These are phyloP conservation scores for Metarhizium album DNA, from an alignment of 2,329 filamentous ascomycete genomes.

Conservation along the genomic window DNA sequence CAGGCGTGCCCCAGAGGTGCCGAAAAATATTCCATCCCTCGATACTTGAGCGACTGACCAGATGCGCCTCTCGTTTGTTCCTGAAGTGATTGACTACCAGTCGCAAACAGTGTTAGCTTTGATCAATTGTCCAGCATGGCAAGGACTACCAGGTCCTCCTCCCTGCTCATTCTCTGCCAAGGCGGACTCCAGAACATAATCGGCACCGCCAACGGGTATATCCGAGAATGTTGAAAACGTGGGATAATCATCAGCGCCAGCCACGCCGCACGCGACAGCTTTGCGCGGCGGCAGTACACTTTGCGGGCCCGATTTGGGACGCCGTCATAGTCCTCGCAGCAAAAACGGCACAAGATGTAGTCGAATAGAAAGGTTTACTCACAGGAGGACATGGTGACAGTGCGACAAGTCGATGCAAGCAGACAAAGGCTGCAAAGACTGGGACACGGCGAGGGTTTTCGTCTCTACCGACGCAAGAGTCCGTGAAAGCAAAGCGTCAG, in stretches of 20 bases:
- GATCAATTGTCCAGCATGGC: neutral
- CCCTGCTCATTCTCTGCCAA: neutral
- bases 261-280: neutral
- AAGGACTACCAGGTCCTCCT: no score
- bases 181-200: neutral
- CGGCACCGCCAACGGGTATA: neutral
- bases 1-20: slow-evolving; percentile 24
- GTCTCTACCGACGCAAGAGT: neutral
- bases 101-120: slow-evolving; percentile 11
- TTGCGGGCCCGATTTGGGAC: neutral
- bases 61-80: slow-evolving; percentile 34
- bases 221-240: neutral
- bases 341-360: neutral
- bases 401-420: neutral
- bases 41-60: slow-evolving; percentile 27
- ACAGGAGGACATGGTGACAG: slow-evolving; percentile 3
- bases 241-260: neutral
- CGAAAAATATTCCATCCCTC: slow-evolving; percentile 35
- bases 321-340: neutral
- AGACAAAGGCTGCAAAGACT: neutral
- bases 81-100: slow-evolving; percentile 35
- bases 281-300: neutral
- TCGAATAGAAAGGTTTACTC: neutral
- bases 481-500: neutral
- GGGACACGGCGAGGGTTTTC: neutral